Evolutionary conservation across 2,329 filamentous ascomycete genomes (phyloP).

Genomic region (Sporothrix inflata): DNA sequence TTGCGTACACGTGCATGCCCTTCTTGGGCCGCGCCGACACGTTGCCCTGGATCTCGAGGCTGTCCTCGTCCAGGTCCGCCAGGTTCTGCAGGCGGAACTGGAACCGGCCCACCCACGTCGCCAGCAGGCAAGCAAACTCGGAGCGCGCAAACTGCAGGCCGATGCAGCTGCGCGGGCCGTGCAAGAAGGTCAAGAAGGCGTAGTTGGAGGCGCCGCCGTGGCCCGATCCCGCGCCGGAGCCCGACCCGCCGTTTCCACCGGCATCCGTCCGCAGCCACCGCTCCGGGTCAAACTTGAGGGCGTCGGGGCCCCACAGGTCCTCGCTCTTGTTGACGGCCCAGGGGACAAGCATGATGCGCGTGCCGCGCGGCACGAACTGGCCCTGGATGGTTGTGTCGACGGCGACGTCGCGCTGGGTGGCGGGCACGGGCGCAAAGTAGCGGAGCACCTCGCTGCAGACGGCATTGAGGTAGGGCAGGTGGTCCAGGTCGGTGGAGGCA

Average conservation of each 20-base stretch:
- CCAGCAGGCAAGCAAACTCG: constrained; percentile 83
- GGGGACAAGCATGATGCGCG: constrained; percentile 65
- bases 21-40: constrained; percentile 74
- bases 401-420: constrained; percentile 68
- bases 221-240: constrained; percentile 37
- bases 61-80: constrained; percentile 66
- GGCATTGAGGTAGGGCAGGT: constrained; percentile 77
- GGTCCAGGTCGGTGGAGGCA: constrained; percentile 64
- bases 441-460: constrained; percentile 79
- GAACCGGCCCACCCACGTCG: constrained; percentile 76
- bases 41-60: constrained; percentile 68
- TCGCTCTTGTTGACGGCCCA: constrained; percentile 71
- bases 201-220: constrained; percentile 79
- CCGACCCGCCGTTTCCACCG: constrained; percentile 39
- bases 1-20: constrained; percentile 71
- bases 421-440: constrained; percentile 70
- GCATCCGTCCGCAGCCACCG: constrained; percentile 63
- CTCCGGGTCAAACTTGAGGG: constrained; percentile 75
- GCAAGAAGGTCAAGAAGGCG: constrained; percentile 78
- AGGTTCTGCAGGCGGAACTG: constrained; percentile 61
- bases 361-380: constrained; percentile 69
- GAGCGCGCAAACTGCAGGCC: constrained; percentile 78
- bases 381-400: constrained; percentile 68
- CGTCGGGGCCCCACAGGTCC: constrained; percentile 76
- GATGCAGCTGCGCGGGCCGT: constrained; percentile 85